Evolutionary conservation across 106 monocot species (phyloP), one percentile per base, ranked within the genome.

Genomic region (Cymbidium sinense): DNA sequence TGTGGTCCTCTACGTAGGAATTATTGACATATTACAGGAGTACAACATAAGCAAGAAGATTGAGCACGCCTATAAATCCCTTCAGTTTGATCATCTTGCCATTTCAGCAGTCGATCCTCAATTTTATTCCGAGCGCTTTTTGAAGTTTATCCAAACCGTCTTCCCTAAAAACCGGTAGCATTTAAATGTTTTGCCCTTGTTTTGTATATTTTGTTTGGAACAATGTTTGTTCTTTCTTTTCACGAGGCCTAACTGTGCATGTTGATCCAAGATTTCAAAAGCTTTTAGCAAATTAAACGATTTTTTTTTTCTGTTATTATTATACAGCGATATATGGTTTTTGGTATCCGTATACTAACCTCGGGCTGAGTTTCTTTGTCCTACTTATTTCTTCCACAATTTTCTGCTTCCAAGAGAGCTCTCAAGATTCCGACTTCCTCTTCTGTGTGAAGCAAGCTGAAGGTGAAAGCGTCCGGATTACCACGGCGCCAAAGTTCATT

Each of bases 61-160:
- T 28, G 89, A 89, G 77, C 89, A 89, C 78, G 89, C 86, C 9
- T 89, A 86, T 76, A 89, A 89, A 77, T 89, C 89, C 17, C 72
- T 89, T 36, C 89, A 89, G 77, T 86, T 76, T n/a, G 89, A 86
- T 75, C 81, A 81, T 30, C 54, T 81, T 27, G 86, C 89, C 52
- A 89, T 89, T 77, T 89, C 89, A 11, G 89, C 86, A 0, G 89
- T 89, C 27, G 86, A 89, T 65, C 89, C 89, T 11, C 78, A 82
- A 55, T 81, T 89, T 47, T 89, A 89, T 37, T 89, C 89, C 13
- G 73, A 81, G 79, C 79, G 89, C 62, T 89, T 89, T 79, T 84
- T 86, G 79, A 82, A 84, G 69, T 89, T 89, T 67, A 79, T 89
- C 70, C 73, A 81, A 34, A 89, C 81, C 27, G 81, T 89, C 34